phyloP scores from a whole-genome alignment of 1,139 yeast species.

The Suhomyces coccinellae region DNA sequence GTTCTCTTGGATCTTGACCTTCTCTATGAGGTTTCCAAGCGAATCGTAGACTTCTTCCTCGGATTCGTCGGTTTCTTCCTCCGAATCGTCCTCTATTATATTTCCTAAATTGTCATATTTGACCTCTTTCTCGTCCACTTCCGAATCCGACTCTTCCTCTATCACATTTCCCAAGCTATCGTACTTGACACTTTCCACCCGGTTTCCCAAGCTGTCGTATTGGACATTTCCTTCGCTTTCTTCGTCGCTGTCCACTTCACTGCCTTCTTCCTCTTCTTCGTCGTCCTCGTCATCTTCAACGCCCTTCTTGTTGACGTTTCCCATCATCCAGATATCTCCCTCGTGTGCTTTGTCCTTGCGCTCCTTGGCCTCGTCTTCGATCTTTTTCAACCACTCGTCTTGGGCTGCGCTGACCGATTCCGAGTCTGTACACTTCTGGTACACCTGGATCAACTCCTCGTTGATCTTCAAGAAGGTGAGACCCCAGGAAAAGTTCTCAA shows the following conservation, averaged over 20 bases:
- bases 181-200: conserved; percentile 10
- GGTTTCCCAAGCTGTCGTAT: conserved; percentile 13
- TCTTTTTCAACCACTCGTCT: conserved; percentile 66
- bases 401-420: conserved; percentile 75
- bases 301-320: conserved; percentile 62
- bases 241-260: neutral
- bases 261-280: conserved; percentile 12
- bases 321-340: conserved; percentile 76
- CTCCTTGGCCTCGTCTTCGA: conserved; percentile 68
- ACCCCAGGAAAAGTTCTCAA: conserved; percentile 92
- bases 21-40: conserved; percentile 7
- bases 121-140: conserved; percentile 2
- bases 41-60: conserved; percentile 8
- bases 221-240: conserved; percentile 14
- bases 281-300: conserved; percentile 13
- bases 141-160: neutral
- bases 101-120: conserved; percentile 18
- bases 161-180: conserved; percentile 14
- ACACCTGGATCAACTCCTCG: conserved; percentile 70
- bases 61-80: conserved; percentile 3
- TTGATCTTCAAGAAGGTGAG: conserved; percentile 79
- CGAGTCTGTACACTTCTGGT: conserved; percentile 78
- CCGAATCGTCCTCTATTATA: conserved; percentile 7
- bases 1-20: neutral
- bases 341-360: conserved; percentile 54